Evolutionary conservation across 1,284 basidiomycete genomes (phyloP).

Genomic region (Laetiporus sulphureus): DNA sequence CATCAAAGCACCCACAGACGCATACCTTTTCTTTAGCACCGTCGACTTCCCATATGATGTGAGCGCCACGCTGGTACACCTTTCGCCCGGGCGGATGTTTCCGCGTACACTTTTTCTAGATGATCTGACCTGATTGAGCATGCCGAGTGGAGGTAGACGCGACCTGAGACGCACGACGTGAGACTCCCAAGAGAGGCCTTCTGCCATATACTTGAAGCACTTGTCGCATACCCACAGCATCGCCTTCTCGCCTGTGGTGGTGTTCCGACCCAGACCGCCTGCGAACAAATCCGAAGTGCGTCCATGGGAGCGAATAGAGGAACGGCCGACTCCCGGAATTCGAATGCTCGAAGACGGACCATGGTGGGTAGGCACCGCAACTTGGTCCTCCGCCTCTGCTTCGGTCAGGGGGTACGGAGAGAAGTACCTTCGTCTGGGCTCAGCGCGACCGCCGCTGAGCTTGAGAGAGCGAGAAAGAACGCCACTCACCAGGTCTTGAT

Average conservation of each 20-base stretch:
- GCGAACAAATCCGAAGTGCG: conserved; percentile 68
- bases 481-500: conserved; percentile 70
- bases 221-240: conserved; percentile 81
- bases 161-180: conserved; percentile 55
- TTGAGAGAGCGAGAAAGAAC: conserved; percentile 1
- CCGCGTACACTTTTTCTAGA: conserved; percentile 64
- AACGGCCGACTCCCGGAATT: conserved; percentile 41
- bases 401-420: conserved; percentile 80
- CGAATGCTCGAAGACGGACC: conserved; percentile 24
- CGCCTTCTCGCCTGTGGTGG: conserved; percentile 40
- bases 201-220: conserved; percentile 96
- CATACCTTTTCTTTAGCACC: conserved; percentile 76
- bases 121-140: conserved; percentile 11
- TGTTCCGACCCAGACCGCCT: conserved; percentile 51
- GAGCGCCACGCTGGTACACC: conserved; percentile 88
- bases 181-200: conserved; percentile 62
- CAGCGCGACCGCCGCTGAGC: conserved; percentile 5
- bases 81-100: conserved; percentile 83
- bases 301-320: conserved; percentile 49
- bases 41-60: conserved; percentile 95
- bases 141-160: conserved; percentile 6
- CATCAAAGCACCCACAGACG: too few species aligned
- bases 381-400: conserved; percentile 47
- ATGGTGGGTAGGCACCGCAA: conserved; percentile 19
- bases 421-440: conserved; percentile 59